Evolutionary conservation across 1,284 basidiomycete genomes (phyloP), one percentile per base, ranked within the genome.

Genomic region (Malassezia obtusa): DNA sequence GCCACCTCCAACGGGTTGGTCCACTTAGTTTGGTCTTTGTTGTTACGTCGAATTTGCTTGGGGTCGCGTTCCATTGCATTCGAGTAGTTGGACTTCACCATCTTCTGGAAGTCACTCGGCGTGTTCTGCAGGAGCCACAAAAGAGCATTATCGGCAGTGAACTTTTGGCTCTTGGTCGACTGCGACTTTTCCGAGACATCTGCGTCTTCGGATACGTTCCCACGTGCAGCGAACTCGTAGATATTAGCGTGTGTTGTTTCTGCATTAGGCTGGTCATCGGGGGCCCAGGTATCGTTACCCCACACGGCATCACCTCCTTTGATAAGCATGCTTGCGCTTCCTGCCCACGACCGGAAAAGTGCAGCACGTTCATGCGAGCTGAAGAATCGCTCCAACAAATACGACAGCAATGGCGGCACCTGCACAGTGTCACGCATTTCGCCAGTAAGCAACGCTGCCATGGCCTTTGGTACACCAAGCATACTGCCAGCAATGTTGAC

Each of bases 341-440:
- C 92, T 2, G 89, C 87, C 94, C 92, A 98, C 64, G 84, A 86
- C 32, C 89, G 81, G 79, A 99, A 98, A 14, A 99, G 79, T 53
- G 82, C 84, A 52, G 88, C 88, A 0, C 92, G 81, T 74, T 99
- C 94, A 32, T 82, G 82, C 30, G 89, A 80, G 2, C 87, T 90
- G 75, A 96, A 96, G 56, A 69, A 76, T 62, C 78, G 79, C 52
- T 81, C 80, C 1, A 81, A 71, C 11, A 81, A 71, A 71, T 88
- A 89, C 46, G 84, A 82, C 17, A 86, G 86, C 7, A 85, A 85
- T 14, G 87, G 87, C 65, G 89, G 85, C 72, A 90, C 79, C 70
- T 94, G 87, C 9, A 95, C 91, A 0, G 91, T 96, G 65, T 96
- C 74, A 19, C 73, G 59, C 91, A 95, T 95, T 67, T 89, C 87